Base-by-base conservation (phyloP, 768 basidiomycete species). In the Phlegmacium glaucopus region DNA sequence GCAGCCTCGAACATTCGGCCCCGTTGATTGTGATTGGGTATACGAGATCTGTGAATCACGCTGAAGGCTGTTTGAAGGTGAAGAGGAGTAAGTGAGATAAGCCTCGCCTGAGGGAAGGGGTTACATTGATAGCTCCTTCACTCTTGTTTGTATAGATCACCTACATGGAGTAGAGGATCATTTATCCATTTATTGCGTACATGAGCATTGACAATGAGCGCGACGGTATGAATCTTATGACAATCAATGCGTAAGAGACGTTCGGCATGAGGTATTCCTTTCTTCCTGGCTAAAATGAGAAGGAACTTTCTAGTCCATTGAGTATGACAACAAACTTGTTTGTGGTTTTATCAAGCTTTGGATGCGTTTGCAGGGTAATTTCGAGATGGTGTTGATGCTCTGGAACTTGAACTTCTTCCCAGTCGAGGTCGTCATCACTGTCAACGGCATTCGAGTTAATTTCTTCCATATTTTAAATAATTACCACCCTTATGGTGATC, bases 1-100 rank as follows among this genome's bases (percentile, higher is more conserved):
- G 92, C 87, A 11, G 76, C 73, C 66, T 97, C 92, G 61, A 98
- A 99, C 54, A 94, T 76, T 6, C 90, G 83, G 1, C 91, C 91
- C 9, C 96, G 85, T 57, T 83, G 82, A 44, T 80, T 78, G 11
- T 79, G 75, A 51, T 96, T 91, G 1, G 95, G 92, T 16, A 90
- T 68, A 48, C 82, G 77, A 34, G 88, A 80, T 64, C 90, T 85
- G 70, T 88, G 82, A 63, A 94, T 93, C 65, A 80, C 75, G 9
- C 77, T 74, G 66, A 99, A 94, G 9, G 86, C 76, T 44, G 83
- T 84, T 63, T 94, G 91, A 9, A 95, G 70, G 13, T 78, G 58
- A 18, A 94, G 72, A 1, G 96, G 96, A 0, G 88, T 83, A 35
- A 94, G 64, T 7, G 94, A 97, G 44, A 98, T 71, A 22, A 98